Evolutionary conservation across 176 grass and related monocot genomes (phyloP), one percentile per base, ranked within the genome.

Genomic region (Avena insularis): DNA sequence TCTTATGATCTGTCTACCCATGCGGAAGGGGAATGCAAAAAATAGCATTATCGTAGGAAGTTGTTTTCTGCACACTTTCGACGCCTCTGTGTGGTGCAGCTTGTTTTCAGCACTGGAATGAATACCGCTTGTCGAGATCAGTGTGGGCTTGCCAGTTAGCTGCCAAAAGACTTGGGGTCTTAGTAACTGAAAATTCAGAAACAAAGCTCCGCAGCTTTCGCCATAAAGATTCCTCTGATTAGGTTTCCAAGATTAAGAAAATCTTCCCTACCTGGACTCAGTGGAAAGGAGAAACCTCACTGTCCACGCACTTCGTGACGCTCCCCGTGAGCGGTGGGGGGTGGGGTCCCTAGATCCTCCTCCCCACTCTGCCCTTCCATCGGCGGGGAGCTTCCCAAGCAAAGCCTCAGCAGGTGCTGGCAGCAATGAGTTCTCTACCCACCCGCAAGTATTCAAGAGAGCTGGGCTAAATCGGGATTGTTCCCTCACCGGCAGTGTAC

Each of bases 231-330:
- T 1, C 17, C 54, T 19, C 51, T 54, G 12, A 9, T 54, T 54
- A 15, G 51, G 51, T 54, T 54, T 15, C 13, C 4, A 54, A 16
- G 51, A 54, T 54, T 16, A 54, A 36, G 35, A 36, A 36, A 36
- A 2, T 4, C 4, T 36, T 4, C 35, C 35, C 35, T 36, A 4
- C 35, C 35, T 4, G 35, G 35, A 36, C 35, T 36, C 4, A 36
- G n/a, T n/a, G n/a, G 35, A 36, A 36, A 4, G 35, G 35, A 36
- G 35, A 36, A 36, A 36, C 35, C 35, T 4, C 35, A 4, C 0
- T 3, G 2, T 36, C 35, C 35, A 2, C 4, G 2, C 2, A 2
- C 35, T 4, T 4, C 35, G 4, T 4, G 4, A 0, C 35, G 0
- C 35, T 36, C n/a, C 35, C 35, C 35, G 35, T 36, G 35, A 36